Percentiles rank a stretch among this genome's conserved stretches.
These are phyloP conservation scores for Bimuria novae-zelandiae DNA, from an alignment of 2,329 filamentous ascomycete species.

Conservation along the genomic window DNA sequence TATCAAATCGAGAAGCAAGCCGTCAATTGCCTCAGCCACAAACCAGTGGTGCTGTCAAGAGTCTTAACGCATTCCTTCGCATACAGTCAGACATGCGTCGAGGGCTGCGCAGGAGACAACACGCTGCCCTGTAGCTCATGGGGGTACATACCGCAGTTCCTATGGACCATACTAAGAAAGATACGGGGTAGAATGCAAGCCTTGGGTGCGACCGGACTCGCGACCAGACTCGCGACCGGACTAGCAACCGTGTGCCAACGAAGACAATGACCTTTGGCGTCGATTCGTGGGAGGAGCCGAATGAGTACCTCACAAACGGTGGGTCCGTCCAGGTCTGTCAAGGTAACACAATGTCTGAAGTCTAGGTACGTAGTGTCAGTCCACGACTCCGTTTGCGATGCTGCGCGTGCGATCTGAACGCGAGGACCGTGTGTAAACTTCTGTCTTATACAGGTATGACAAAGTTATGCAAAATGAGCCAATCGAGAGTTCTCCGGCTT, in stretches of 20 bases:
- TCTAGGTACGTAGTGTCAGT: constrained; percentile 7
- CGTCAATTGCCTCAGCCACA: constrained; percentile 30
- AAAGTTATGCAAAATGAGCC: constrained; percentile 8
- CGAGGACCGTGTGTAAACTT: constrained; percentile 15
- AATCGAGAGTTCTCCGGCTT: constrained; percentile 7
- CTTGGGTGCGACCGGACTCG: background rate
- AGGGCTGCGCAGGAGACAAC: background rate
- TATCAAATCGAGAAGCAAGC: constrained; percentile 4
- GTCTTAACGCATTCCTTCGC: constrained; percentile 36
- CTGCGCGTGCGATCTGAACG: background rate
- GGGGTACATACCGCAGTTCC: background rate
- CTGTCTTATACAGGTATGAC: constrained; percentile 17
- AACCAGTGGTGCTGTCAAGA: constrained; percentile 30
- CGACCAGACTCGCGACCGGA: background rate
- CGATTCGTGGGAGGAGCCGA: background rate
- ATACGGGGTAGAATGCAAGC: background rate
- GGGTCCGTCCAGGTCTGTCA: background rate
- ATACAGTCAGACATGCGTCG: constrained; percentile 14
- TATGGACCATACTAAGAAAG: background rate
- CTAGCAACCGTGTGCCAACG: background rate
- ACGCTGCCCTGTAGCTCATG: background rate
- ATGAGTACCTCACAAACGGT: background rate
- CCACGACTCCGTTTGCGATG: constrained; percentile 1
- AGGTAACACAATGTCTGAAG: background rate
- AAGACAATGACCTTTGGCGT: background rate